Evolutionary conservation across 495 filamentous ascomycete genomes (phyloP), one percentile per base, ranked within the genome.

Genomic region (Jackrogersella multiformis): DNA sequence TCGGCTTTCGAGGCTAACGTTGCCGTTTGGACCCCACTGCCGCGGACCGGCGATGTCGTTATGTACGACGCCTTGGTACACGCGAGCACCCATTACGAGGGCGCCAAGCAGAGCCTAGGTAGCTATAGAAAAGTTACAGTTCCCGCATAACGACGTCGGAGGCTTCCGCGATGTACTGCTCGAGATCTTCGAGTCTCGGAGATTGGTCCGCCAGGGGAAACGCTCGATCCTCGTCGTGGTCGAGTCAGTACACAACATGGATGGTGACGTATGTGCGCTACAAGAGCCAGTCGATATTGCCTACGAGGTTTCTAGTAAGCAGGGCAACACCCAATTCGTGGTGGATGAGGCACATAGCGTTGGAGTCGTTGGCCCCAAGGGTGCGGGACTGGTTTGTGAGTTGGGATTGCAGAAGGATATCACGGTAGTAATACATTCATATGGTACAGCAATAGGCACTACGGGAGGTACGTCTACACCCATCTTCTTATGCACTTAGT

Each of bases 211-310:
- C 20, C 42, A 70, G 1, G 80, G 81, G 0, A 68, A 68, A 2
- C 71, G 74, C 4, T 59, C 1, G 1, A 16, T 59, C 1, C 81
- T 90, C 48, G 76, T 90, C 4, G 80, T 81, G 1, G 72, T 90
- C 0, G 88, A 90, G 67, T 80, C 82, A 0, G 73, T 89, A 1
- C 90, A 90, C 67, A 89, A 86, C 58, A 90, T 90, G 88, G 87
- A 90, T 64, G 88, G 88, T 0, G 87, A 89, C 73, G 63, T 89
- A 12, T 81, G 81, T 16, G 87, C 87, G 0, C 73, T 90, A 3
- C 63, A 73, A 18, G 79, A 83, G 26, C 79, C 88, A 13, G 72
- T 88, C 1, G 63, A 74, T 1, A 68, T 84, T 1, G 80, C 85
- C 1, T 78, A 88, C 23, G 74, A 79, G 1, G 44, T 85, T 2